A percentile compares a stretch with the other conserved stretches of the same genome.
Conservation (phyloP, 495 filamentous ascomycete species). For the Ascobolus immersus region DNA sequence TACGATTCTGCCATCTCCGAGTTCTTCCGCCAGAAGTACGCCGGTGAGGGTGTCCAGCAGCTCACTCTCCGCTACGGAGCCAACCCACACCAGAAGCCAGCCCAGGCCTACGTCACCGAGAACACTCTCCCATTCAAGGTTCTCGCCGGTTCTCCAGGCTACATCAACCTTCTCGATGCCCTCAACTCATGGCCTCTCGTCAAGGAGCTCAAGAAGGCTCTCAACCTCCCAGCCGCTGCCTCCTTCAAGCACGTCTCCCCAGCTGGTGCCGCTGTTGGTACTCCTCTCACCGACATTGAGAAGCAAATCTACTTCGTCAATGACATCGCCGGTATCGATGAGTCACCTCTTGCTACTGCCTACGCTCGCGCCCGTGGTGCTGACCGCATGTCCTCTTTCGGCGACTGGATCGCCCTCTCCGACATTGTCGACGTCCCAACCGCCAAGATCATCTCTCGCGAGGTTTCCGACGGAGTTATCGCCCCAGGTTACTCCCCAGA, state of each 20-base stretch:
- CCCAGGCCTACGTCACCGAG: constrained; percentile 49
- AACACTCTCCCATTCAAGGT: constrained; percentile 81
- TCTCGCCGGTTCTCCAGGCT: constrained; percentile 73
- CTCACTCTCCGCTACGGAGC: constrained; percentile 73
- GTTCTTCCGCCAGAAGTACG: constrained; percentile 94
- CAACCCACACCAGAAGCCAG: constrained; percentile 95
- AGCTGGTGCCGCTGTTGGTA: constrained; percentile 79
- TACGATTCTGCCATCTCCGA: constrained; percentile 84
- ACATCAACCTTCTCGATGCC: constrained; percentile 89
- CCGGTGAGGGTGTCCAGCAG: constrained; percentile 58
- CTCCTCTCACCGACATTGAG: constrained; percentile 61
- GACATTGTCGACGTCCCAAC: constrained; percentile 73
- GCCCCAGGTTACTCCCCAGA: constrained; percentile 63
- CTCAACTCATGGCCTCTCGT: constrained; percentile 92
- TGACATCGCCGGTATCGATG: constrained; percentile 68
- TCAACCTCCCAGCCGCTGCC: constrained; percentile 72
- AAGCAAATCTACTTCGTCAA: constrained; percentile 95
- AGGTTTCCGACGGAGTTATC: constrained; percentile 92
- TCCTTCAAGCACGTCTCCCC: constrained; percentile 99
- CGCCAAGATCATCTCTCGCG: constrained; percentile 85
- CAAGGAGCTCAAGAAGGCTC: constrained; percentile 77
- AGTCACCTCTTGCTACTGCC: constrained; percentile 65
- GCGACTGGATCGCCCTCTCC: constrained; percentile 81
- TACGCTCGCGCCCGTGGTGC: constrained; percentile 87
- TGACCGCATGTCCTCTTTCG: constrained; percentile 92